phyloP scores from a whole-genome alignment of 805 yeast genomes.

The Ogataea philodendri region DNA sequence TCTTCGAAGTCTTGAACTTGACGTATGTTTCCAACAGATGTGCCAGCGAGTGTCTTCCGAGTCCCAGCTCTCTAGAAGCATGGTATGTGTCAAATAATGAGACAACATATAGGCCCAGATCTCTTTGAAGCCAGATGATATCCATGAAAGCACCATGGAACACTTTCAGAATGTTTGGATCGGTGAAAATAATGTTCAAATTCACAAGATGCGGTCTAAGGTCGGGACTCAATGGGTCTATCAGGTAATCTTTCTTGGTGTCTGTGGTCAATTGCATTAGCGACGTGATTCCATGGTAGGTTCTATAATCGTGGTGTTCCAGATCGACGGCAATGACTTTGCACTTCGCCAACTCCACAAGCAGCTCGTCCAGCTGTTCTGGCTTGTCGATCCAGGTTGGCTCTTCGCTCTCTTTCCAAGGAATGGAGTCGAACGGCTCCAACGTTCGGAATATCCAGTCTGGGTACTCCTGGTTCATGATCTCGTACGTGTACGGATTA shows the following conservation, averaged over 20 bases:
- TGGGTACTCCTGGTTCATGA: conserved; percentile 68
- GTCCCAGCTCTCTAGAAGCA: conserved; percentile 77
- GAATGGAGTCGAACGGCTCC: conserved; percentile 49
- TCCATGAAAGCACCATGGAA: conserved; percentile 98
- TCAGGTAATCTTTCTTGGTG: conserved; percentile 62
- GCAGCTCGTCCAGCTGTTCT: conserved; percentile 51
- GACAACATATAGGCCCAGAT: conserved; percentile 87
- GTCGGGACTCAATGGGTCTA: conserved; percentile 68
- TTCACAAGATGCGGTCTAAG: conserved; percentile 67
- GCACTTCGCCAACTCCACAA: conserved; percentile 47
- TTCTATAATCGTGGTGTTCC: conserved; percentile 91
- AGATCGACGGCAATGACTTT: conserved; percentile 86
- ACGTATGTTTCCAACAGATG: conserved; percentile 78
- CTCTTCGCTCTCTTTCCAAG: conserved; percentile 56
- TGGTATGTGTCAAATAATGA: conserved; percentile 89
- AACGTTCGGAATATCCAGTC: conserved; percentile 43
- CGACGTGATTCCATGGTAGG: conserved; percentile 88
- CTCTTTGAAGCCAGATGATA: conserved; percentile 94
- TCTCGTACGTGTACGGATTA: conserved; percentile 83
- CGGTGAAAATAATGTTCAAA: conserved; percentile 72
- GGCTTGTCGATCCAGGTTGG: conserved; percentile 72
- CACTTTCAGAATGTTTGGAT: conserved; percentile 80
- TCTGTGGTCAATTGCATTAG: conserved; percentile 87
- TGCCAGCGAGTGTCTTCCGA: conserved; percentile 82
- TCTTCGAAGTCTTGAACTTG: conserved; percentile 82